phyloP scores from a whole-genome alignment of 768 basidiomycete species.

The Russula emetica region DNA sequence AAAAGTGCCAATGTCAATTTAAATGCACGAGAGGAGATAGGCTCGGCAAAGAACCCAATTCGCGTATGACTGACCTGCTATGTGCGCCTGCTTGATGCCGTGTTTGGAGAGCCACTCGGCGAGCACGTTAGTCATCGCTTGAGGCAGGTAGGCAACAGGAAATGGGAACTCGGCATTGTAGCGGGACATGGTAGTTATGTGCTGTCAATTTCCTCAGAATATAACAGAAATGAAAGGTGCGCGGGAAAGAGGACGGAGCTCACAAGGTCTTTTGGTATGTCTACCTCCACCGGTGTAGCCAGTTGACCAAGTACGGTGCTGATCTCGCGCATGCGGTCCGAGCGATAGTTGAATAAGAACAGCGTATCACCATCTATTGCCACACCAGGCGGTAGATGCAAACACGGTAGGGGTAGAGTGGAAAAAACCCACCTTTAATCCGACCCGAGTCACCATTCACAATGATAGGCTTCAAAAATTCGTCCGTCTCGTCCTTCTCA shows the following conservation, averaged over 20 bases:
- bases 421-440: constrained; percentile 58
- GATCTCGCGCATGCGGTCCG: constrained; percentile 94
- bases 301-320: constrained; percentile 72
- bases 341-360: constrained; percentile 97
- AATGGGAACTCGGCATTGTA: constrained; percentile 93
- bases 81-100: constrained; percentile 79
- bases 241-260: constrained; percentile 29
- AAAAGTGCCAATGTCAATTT: not conserved
- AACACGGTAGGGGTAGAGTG: no score
- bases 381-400: not conserved
- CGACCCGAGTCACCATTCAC: constrained; percentile 73
- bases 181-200: constrained; percentile 89
- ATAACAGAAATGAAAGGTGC: not conserved
- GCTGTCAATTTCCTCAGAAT: constrained; percentile 37
- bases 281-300: constrained; percentile 80
- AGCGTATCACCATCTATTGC: constrained; percentile 76
- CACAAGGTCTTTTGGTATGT: constrained; percentile 76
- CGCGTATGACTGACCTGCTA: constrained; percentile 55
- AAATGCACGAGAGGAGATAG: not conserved
- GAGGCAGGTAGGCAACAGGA: constrained; percentile 88
- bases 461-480: constrained; percentile 94
- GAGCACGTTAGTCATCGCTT: constrained; percentile 88
- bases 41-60: not conserved
- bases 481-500: constrained; percentile 82
- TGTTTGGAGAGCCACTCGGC: constrained; percentile 86